Evolutionary conservation across 2,329 filamentous ascomycete species (phyloP).

Genomic region (Hypoxylon sp.): DNA sequence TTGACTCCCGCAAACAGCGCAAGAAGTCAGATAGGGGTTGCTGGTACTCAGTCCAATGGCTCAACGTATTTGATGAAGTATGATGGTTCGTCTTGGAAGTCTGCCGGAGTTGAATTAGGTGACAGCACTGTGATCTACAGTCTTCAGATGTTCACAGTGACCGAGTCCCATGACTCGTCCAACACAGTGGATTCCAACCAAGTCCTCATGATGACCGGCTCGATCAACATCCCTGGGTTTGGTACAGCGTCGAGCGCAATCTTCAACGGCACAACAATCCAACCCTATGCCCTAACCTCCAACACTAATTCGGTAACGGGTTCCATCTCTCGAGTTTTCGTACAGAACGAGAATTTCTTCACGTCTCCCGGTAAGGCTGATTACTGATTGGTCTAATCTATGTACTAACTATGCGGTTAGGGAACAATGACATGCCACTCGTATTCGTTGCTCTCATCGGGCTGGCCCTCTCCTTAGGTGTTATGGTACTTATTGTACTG

Average conservation of each 20-base stretch:
- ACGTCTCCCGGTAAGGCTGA: slow-evolving; percentile 66
- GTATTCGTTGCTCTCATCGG: slow-evolving; percentile 85
- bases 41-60: slow-evolving; percentile 72
- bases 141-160: slow-evolving; percentile 83
- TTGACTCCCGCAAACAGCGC: slow-evolving; percentile 80
- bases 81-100: slow-evolving; percentile 77
- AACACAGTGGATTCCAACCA: slow-evolving; percentile 74
- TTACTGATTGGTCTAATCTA: background rate
- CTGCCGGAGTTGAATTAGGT: slow-evolving; percentile 72
- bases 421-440: slow-evolving; percentile 70
- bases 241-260: slow-evolving; percentile 87
- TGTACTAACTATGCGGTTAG: slow-evolving; percentile 50
- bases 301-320: slow-evolving; percentile 73
- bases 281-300: slow-evolving; percentile 84
- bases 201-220: slow-evolving; percentile 85
- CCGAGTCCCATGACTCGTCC: slow-evolving; percentile 72
- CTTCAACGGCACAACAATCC: slow-evolving; percentile 84
- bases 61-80: slow-evolving; percentile 85
- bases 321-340: slow-evolving; percentile 84
- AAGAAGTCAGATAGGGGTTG: slow-evolving; percentile 81
- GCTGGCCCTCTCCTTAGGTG: slow-evolving; percentile 79
- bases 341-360: slow-evolving; percentile 84
- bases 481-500: slow-evolving; percentile 82
- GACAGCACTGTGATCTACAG: slow-evolving; percentile 77
- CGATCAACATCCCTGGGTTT: slow-evolving; percentile 78